phyloP scores from a whole-genome alignment of 768 basidiomycete species.

The Hygrocybe punicea region DNA sequence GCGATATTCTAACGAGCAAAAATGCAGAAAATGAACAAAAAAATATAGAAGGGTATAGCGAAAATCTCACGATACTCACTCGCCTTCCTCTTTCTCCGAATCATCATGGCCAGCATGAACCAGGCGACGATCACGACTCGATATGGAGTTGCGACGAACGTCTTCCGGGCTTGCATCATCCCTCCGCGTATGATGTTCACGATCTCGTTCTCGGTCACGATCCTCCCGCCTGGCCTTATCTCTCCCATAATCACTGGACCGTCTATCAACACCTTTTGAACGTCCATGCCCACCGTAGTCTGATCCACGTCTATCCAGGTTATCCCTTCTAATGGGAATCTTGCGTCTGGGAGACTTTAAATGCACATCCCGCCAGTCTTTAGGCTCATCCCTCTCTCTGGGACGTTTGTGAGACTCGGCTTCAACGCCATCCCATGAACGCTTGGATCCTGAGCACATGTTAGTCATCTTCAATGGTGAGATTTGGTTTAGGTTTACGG shows the following conservation, averaged over 20 bases:
- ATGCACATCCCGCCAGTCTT: slow-evolving; percentile 71
- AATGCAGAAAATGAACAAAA: slow-evolving; percentile 10
- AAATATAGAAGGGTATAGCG: neutral
- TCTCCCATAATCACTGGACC: slow-evolving; percentile 34
- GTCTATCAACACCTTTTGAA: slow-evolving; percentile 34
- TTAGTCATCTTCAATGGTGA: slow-evolving; percentile 65
- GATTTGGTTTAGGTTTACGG: slow-evolving; percentile 69
- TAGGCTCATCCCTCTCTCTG: slow-evolving; percentile 52
- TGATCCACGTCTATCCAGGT: slow-evolving; percentile 34
- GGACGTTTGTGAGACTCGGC: slow-evolving; percentile 51
- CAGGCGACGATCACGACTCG: slow-evolving; percentile 20
- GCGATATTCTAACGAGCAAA: slow-evolving; percentile 56
- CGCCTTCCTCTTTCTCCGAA: slow-evolving; percentile 84
- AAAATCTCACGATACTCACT: slow-evolving; percentile 64
- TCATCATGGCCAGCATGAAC: slow-evolving; percentile 28
- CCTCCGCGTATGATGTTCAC: slow-evolving; percentile 20
- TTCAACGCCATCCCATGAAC: slow-evolving; percentile 62
- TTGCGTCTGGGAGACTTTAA: slow-evolving; percentile 41
- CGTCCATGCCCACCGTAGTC: slow-evolving; percentile 33
- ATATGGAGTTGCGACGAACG: slow-evolving; percentile 6
- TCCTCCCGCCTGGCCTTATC: slow-evolving; percentile 23
- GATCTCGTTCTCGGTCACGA: slow-evolving; percentile 23
- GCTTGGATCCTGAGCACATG: slow-evolving; percentile 79
- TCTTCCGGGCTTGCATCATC: slow-evolving; percentile 3
- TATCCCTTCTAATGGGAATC: slow-evolving; percentile 33